phyloP scores from a whole-genome alignment of 345 rosid genomes.

The Angophora floribunda region DNA sequence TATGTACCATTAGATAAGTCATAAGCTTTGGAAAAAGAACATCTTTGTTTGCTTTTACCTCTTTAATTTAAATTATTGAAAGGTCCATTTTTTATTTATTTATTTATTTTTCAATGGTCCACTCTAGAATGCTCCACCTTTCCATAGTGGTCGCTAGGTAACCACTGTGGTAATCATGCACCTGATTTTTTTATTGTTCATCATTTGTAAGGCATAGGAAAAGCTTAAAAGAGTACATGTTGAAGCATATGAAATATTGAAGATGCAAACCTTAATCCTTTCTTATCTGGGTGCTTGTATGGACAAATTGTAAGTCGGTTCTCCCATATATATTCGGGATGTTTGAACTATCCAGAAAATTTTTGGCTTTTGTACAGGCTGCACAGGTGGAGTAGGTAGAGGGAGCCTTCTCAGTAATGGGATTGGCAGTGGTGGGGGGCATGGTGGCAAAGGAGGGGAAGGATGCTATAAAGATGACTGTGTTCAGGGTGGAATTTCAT shows the following conservation, averaged over 20 bases:
- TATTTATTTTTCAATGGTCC: background rate
- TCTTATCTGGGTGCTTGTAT: background rate
- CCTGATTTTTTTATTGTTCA: background rate
- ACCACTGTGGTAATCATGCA: background rate
- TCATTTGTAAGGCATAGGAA: background rate
- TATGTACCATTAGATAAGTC: background rate
- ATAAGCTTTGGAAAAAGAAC: background rate
- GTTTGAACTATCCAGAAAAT: background rate
- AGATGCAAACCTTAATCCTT: background rate
- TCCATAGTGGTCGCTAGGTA: background rate
- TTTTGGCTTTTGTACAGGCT: slow-evolving; percentile 50
- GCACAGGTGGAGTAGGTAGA: slow-evolving; percentile 85
- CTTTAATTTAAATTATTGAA: background rate
- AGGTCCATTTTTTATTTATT: background rate
- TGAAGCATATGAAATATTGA: background rate
- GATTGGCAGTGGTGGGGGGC: slow-evolving; percentile 92
- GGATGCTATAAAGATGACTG: slow-evolving; percentile 61
- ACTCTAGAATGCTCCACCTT: background rate
- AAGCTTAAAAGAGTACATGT: background rate
- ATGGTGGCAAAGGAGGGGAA: slow-evolving; percentile 92
- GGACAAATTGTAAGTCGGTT: background rate
- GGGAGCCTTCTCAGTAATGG: slow-evolving; percentile 66
- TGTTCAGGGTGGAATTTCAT: slow-evolving; percentile 69
- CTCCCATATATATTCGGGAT: background rate
- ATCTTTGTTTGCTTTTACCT: background rate